Evolutionary conservation across 192 early-diverging fungal genomes (phyloP).

Genomic region (Spizellomyces sp.): DNA sequence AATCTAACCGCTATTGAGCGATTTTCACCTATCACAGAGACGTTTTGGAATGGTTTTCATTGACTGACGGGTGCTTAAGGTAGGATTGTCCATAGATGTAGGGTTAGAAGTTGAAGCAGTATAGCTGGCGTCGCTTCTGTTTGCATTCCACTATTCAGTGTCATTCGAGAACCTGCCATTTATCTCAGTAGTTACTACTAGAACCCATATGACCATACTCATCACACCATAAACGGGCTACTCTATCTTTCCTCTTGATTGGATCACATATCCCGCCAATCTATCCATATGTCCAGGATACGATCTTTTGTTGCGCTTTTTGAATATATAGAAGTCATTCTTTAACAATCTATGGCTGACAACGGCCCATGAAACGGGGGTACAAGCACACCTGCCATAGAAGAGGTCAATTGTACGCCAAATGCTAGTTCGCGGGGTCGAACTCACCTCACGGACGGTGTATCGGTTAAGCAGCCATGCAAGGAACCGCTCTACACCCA

Average conservation of each 20-base stretch:
- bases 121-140: too few species aligned
- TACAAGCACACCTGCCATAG: slow-evolving; percentile 68
- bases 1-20: neutral
- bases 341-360: slow-evolving; percentile 63
- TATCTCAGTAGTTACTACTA: too few species aligned
- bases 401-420: neutral
- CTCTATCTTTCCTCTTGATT: too few species aligned
- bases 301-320: too few species aligned
- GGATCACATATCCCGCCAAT: too few species aligned
- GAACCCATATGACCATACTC: too few species aligned
- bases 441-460: slow-evolving; percentile 76
- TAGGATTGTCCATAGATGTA: neutral
- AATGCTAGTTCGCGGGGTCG: slow-evolving; percentile 24
- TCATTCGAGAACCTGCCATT: too few species aligned
- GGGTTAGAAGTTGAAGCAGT: neutral
- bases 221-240: too few species aligned
- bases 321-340: too few species aligned
- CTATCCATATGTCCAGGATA: too few species aligned
- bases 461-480: slow-evolving; percentile 90
- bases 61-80: neutral
- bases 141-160: too few species aligned
- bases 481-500: slow-evolving; percentile 95
- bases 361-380: slow-evolving; percentile 88
- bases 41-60: slow-evolving; percentile 10
- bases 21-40: neutral